Base-by-base conservation (phyloP, 2,329 filamentous ascomycete genomes). In the Nemania bipapillata region DNA sequence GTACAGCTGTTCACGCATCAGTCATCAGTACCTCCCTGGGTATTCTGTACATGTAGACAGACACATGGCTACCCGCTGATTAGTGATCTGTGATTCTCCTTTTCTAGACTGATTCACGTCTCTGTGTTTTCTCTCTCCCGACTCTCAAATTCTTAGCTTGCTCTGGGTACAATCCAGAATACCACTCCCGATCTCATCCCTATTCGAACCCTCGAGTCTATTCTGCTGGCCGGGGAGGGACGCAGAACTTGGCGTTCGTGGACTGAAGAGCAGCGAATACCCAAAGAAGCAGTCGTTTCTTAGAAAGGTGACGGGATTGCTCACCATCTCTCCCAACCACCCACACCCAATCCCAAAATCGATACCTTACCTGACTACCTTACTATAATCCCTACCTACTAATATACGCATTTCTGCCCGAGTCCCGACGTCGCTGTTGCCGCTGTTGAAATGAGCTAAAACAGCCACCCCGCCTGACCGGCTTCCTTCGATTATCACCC, bases 391-490 rank as follows among this genome's bases (percentile, higher is more conserved):
- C 57, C 50, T 55, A 54, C 30, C 61, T 35, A 11, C 37, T 12
- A n/a, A 47, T 42, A 45, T 58, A 64, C 62, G 66, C 69, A 71
- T 69, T 69, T 63, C 58, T 72, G 61, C 64, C 64, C 66, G 61
- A 69, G 63, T 67, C 65, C 68, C 63, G 53, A 67, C 57, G 61
- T 45, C 62, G 56, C 58, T 63, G 58, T 56, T 59, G 52, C 61
- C 64, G 59, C 56, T 65, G 69, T 66, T 70, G 66, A 69, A 65
- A 72, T 72, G 70, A 67, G 66, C 69, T 72, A 71, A 71, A 66
- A 63, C 63, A 47, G 58, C 61, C 59, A 65, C 64, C 69, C 64
- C 63, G 70, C 70, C 69, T 66, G 66, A 65, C 69, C 63, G 64
- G 70, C 69, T 65, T 65, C 42, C 53, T 45, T 66, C 63, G 50